Conservation (phyloP, 2,329 filamentous ascomycete genomes). For the Aspergillus latus region DNA sequence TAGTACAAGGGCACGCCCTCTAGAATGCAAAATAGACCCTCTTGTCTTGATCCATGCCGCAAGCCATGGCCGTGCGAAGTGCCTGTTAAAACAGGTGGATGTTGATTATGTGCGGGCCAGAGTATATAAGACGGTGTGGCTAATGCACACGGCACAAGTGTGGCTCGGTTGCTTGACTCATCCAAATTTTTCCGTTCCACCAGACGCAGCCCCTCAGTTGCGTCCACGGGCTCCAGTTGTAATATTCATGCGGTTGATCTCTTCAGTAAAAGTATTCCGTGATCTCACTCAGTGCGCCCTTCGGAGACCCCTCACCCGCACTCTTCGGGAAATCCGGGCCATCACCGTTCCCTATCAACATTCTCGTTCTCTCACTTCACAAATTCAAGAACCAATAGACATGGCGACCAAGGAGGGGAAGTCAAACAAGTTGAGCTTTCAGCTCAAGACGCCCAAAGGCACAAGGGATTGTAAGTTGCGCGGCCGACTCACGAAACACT, state of each 20-base stretch:
- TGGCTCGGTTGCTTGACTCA: neutral
- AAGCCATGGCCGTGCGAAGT: too few species aligned
- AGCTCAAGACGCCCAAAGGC: slow-evolving; percentile 86
- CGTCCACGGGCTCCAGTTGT: slow-evolving; percentile 4
- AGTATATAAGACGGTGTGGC: neutral
- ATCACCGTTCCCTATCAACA: slow-evolving; percentile 2
- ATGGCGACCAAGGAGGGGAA: slow-evolving; percentile 33
- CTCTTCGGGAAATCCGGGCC: slow-evolving; percentile 13
- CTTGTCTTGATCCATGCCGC: too few species aligned
- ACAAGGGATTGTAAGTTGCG: slow-evolving; percentile 68
- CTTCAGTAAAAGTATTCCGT: slow-evolving; percentile 11
- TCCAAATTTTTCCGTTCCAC: neutral
- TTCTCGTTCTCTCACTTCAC: slow-evolving; percentile 13
- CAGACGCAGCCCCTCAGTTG: slow-evolving; percentile 9
- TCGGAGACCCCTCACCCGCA: slow-evolving; percentile 3
- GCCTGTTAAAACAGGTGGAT: too few species aligned
- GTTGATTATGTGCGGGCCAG: too few species aligned
- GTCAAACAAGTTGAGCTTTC: slow-evolving; percentile 52
- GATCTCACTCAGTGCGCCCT: slow-evolving; percentile 7
- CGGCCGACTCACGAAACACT: neutral
- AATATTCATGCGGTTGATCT: slow-evolving; percentile 13
- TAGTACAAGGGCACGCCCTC: too few species aligned
- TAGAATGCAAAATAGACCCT: too few species aligned
- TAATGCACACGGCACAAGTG: neutral
- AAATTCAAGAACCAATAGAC: slow-evolving; percentile 9